A percentile compares a stretch with the other conserved stretches of the same genome.
phyloP scores from a whole-genome alignment of 2,329 filamentous ascomycete genomes.

The Trichoderma citrinoviride region DNA sequence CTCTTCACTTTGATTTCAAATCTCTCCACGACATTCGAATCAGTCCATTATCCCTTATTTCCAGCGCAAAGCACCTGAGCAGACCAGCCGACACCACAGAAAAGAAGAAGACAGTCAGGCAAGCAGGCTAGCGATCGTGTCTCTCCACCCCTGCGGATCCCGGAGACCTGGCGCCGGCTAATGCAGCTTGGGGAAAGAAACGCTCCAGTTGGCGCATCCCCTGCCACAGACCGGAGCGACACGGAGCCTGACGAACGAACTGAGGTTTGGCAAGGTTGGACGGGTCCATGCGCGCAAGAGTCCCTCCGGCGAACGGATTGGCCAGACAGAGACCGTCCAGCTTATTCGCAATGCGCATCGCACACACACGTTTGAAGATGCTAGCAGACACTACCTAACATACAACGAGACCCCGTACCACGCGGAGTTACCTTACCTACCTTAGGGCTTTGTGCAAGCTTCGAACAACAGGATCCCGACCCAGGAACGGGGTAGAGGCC shows the following conservation, averaged over 20 bases:
- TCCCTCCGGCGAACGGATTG: neutral
- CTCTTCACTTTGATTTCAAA: neutral
- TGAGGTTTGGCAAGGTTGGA: neutral
- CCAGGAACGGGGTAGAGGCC: neutral
- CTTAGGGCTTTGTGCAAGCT: neutral
- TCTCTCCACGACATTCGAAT: neutral
- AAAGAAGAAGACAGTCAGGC: neutral
- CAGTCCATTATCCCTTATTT: constrained; percentile 8
- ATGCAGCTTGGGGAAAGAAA: constrained; percentile 18
- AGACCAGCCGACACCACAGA: neutral
- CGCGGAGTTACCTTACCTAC: neutral
- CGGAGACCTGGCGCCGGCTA: constrained; percentile 17
- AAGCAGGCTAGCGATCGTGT: neutral
- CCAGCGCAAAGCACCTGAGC: constrained; percentile 3
- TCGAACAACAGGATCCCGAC: neutral
- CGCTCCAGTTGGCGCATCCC: neutral
- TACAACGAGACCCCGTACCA: neutral
- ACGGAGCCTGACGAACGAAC: constrained; percentile 1
- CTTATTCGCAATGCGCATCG: neutral
- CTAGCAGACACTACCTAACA: neutral
- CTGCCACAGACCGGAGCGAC: constrained; percentile 12
- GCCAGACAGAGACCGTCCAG: neutral
- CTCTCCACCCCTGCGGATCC: constrained; percentile 11
- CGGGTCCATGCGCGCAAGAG: neutral
- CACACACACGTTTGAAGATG: too few relatives aligned